Evolutionary conservation across 2,329 filamentous ascomycete genomes (phyloP), one percentile per base, ranked within the genome.

Genomic region (Colletotrichum sp.): DNA sequence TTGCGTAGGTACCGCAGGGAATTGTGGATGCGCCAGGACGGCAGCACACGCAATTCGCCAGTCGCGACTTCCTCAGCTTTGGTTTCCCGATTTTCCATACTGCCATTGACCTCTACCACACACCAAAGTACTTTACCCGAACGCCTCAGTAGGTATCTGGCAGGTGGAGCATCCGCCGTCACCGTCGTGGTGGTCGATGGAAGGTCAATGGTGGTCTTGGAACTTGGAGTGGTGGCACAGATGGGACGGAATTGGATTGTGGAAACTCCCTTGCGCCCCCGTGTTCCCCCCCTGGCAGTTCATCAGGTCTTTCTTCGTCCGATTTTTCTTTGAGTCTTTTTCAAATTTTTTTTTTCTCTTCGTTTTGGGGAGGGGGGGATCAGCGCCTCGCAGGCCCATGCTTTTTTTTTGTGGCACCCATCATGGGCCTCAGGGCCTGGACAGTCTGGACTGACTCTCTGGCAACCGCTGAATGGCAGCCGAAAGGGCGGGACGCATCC

Each of bases 371-470:
- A 15, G 16, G 64, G 52, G 67, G 39, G 18, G 70, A 73, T 76
- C 74, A 60, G 70, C 70, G 34, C 28, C 61, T 71, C 62, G 43
- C 25, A 56, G 56, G 39, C 66, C 43, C 74, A 69, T 60, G 70
- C 70, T 67, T 72, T 71, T 71, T 71, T 72, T 73, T 68, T 75
- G 70, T 74, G 70, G 74, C 25, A 18, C 58, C 48, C 25, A 7
- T 62, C 58, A 55, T 34, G 62, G 39, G 27, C 55, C 32, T 8
- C 56, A 62, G 43, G 73, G 70, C 68, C 74, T 74, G 27, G 74
- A 69, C 73, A 70, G 70, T 65, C 74, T 74, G 27, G 74, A 69
- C 73, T 60, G 73, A 73, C 70, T 75, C 73, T 75, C 48, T 73
- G 56, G 43, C 43, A 61, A 25, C 25, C 66, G 27, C 60, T 66